A percentile compares a stretch with the other conserved stretches of the same genome.
Conservation (phyloP, 176 grass and related monocot genomes). For the Aegilops longissima region DNA sequence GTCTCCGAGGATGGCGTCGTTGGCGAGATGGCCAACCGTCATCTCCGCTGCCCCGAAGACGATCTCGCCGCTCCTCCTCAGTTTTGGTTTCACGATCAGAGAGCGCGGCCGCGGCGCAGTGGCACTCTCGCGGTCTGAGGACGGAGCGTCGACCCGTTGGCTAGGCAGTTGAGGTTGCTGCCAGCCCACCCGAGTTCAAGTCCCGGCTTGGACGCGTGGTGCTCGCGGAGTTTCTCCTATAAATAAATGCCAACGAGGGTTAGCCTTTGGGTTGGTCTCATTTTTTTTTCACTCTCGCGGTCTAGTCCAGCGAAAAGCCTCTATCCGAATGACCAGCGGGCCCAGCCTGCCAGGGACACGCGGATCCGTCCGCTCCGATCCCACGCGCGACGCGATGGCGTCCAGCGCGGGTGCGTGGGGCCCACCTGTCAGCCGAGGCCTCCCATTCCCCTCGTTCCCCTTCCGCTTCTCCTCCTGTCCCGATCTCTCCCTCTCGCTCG, state of each 20-base stretch:
- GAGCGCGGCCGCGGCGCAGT: neutral
- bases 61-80: conserved; percentile 1
- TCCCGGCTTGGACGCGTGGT: no score
- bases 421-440: neutral
- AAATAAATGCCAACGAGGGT: no score
- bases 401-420: neutral
- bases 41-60: conserved; percentile 30
- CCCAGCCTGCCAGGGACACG: neutral
- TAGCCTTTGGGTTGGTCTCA: no score
- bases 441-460: neutral
- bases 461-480: no score
- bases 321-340: neutral
- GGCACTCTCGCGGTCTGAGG: neutral
- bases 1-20: conserved; percentile 74
- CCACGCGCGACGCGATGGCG: neutral
- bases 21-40: conserved; percentile 74
- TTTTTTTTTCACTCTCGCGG: no score
- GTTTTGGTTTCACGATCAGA: neutral
- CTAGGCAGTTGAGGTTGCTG: no score
- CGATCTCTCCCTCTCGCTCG: neutral
- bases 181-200: no score
- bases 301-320: neutral
- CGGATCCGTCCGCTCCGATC: neutral
- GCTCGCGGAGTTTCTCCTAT: no score
- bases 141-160: no score